phyloP scores from a whole-genome alignment of 2,329 filamentous ascomycete genomes.

The Trichoderma sp. region DNA sequence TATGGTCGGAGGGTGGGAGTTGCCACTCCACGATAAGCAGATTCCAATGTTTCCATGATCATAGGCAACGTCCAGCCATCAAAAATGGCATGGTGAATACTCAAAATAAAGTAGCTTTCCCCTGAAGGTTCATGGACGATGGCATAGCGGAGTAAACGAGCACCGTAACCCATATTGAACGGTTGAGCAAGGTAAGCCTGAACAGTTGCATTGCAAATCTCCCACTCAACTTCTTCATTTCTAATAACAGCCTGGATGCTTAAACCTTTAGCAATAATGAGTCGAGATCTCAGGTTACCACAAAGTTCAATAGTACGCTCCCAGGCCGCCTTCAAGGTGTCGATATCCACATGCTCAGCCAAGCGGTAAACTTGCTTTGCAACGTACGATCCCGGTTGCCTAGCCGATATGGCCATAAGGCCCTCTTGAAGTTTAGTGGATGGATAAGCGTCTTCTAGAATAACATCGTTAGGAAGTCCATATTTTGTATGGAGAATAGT shows the following conservation, averaged over 20 bases:
- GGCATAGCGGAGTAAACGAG: neutral
- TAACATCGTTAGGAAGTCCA: neutral
- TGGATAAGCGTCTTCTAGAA: slow-evolving; percentile 36
- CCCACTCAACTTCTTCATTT: neutral
- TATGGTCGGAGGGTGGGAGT: slow-evolving; percentile 12
- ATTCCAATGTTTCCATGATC: neutral
- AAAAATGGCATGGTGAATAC: slow-evolving; percentile 26
- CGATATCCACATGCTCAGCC: slow-evolving; percentile 22
- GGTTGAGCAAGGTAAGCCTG: neutral
- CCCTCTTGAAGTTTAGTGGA: slow-evolving; percentile 40
- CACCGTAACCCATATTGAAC: slow-evolving; percentile 1
- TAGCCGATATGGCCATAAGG: slow-evolving; percentile 34
- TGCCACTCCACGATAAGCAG: slow-evolving; percentile 1
- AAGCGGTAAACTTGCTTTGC: slow-evolving; percentile 28
- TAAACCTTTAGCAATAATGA: slow-evolving; percentile 1
- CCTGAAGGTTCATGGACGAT: slow-evolving; percentile 17
- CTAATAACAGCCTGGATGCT: neutral
- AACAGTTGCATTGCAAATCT: neutral
- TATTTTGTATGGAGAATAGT: neutral
- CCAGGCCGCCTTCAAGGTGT: slow-evolving; percentile 31
- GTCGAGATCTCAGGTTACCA: slow-evolving; percentile 21
- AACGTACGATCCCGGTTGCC: slow-evolving; percentile 34
- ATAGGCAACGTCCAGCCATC: slow-evolving; percentile 25
- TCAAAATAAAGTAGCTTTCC: slow-evolving; percentile 1
- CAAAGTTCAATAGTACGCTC: slow-evolving; percentile 2